Conservation (phyloP, 2,329 filamentous ascomycete species). For the Sclerotinia borealis region DNA sequence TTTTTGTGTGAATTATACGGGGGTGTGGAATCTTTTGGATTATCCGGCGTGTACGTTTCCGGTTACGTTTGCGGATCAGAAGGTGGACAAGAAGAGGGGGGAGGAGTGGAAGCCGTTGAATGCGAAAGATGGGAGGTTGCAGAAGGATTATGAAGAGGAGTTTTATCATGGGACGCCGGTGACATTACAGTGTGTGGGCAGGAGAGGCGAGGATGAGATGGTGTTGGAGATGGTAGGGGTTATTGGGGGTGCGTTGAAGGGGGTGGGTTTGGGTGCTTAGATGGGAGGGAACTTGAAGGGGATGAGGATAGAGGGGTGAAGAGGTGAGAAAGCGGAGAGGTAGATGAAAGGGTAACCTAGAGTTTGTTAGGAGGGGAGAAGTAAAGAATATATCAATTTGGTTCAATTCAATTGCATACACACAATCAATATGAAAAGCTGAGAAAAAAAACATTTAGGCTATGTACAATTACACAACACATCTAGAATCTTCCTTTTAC, state of each 20-base stretch:
- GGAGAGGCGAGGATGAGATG: conserved; percentile 31
- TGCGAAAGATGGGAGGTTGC: conserved; percentile 25
- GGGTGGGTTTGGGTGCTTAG: neutral
- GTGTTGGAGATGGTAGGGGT: conserved; percentile 35
- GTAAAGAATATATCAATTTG: no score
- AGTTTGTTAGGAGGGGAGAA: no score
- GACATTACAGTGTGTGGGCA: conserved; percentile 28
- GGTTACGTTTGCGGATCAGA: conserved; percentile 38
- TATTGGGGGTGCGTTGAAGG: conserved; percentile 32
- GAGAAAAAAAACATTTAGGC: no score
- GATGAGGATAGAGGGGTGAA: neutral
- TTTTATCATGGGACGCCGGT: conserved; percentile 31
- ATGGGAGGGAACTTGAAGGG: no score
- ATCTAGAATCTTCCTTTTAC: no score
- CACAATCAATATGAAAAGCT: no score
- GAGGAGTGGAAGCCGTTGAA: conserved; percentile 26
- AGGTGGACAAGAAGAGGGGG: conserved; percentile 29
- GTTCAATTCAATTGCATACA: no score
- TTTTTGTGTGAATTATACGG: conserved; percentile 30
- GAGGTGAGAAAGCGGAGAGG: no score
- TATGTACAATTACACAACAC: no score
- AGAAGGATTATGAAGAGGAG: conserved; percentile 30
- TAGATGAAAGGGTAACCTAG: no score
- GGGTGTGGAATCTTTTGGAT: conserved; percentile 31
- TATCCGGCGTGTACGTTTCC: conserved; percentile 37